Evolutionary conservation across 208 protist species (phyloP).

Genomic region (Angomonas deanei): DNA sequence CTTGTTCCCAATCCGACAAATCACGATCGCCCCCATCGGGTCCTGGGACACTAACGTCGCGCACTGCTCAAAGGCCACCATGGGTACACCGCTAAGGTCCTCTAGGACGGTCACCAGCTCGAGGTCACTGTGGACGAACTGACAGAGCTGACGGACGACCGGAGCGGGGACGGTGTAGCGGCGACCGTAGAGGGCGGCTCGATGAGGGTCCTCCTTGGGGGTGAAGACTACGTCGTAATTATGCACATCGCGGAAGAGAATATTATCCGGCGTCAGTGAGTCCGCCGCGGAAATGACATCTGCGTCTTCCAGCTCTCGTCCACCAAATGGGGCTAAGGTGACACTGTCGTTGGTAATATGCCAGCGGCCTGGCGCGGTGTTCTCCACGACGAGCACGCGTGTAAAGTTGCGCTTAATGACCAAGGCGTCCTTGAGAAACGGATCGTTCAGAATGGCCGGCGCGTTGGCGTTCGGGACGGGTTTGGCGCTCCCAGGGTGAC

Average conservation of each 20-base stretch:
- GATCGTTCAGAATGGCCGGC: conserved; percentile 10
- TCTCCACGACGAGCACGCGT: conserved; percentile 43
- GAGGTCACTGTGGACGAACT: conserved; percentile 41
- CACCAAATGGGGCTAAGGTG: conserved; percentile 53
- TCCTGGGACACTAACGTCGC: conserved; percentile 50
- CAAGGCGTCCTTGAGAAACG: conserved; percentile 20
- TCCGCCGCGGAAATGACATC: conserved; percentile 2
- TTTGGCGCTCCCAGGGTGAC: conserved; percentile 1
- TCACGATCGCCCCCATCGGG: conserved; percentile 57
- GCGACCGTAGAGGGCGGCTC: conserved; percentile 33
- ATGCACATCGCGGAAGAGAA: conserved; percentile 46
- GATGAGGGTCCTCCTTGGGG: conserved; percentile 43
- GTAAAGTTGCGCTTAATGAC: conserved; percentile 78
- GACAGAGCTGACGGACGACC: conserved; percentile 48
- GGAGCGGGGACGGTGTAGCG: conserved; percentile 48
- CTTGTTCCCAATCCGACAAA: conserved; percentile 66
- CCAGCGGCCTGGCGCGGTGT: conserved; percentile 52
- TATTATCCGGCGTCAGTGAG: conserved; percentile 5
- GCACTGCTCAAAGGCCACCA: conserved; percentile 62
- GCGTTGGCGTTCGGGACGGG: not conserved
- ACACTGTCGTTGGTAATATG: conserved; percentile 80
- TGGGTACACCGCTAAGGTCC: conserved; percentile 58
- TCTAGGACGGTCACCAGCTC: conserved; percentile 55
- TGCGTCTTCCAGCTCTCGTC: conserved; percentile 10
- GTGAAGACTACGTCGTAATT: conserved; percentile 64